Percentiles rank a stretch among this genome's conserved stretches.
Conservation (phyloP, 768 basidiomycete genomes). For the Kwoniella dejecticola region DNA sequence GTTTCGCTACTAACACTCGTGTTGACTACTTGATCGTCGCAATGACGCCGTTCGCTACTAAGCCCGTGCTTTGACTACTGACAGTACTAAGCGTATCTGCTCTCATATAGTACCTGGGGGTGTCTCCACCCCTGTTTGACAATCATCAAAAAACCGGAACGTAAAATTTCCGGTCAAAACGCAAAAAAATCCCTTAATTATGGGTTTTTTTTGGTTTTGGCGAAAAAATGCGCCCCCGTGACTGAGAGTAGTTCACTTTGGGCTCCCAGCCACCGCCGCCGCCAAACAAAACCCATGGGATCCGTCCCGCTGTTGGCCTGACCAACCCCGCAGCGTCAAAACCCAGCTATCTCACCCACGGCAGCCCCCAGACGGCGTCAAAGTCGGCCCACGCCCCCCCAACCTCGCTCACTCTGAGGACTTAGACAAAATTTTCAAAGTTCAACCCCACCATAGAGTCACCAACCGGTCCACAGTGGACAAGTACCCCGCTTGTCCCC, state of each 20-base stretch:
- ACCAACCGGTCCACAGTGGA: neutral
- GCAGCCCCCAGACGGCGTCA: constrained; percentile 41
- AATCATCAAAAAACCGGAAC: constrained; percentile 19
- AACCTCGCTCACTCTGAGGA: constrained; percentile 74
- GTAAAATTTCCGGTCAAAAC: constrained; percentile 22
- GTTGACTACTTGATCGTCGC: too few species aligned
- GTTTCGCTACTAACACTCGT: too few species aligned
- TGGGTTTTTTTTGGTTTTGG: constrained; percentile 22
- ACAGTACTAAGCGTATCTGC: neutral
- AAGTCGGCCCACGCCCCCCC: constrained; percentile 69
- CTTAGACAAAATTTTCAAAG: constrained; percentile 59
- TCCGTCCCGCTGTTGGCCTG: neutral
- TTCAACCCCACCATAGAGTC: neutral
- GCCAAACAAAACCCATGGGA: neutral
- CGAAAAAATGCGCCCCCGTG: constrained; percentile 9
- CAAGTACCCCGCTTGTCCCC: constrained; percentile 3
- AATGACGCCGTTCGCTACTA: too few species aligned
- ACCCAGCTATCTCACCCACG: too few species aligned
- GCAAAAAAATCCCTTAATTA: constrained; percentile 20
- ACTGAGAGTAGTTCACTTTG: constrained; percentile 15
- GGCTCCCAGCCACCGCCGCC: neutral
- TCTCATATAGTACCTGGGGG: constrained; percentile 22
- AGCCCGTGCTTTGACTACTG: neutral
- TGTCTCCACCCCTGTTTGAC: constrained; percentile 7
- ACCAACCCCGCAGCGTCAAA: neutral